Percentiles rank a stretch among this genome's conserved stretches.
Conservation (phyloP, 2,329 filamentous ascomycete species). For the Stenocarpella maydis region DNA sequence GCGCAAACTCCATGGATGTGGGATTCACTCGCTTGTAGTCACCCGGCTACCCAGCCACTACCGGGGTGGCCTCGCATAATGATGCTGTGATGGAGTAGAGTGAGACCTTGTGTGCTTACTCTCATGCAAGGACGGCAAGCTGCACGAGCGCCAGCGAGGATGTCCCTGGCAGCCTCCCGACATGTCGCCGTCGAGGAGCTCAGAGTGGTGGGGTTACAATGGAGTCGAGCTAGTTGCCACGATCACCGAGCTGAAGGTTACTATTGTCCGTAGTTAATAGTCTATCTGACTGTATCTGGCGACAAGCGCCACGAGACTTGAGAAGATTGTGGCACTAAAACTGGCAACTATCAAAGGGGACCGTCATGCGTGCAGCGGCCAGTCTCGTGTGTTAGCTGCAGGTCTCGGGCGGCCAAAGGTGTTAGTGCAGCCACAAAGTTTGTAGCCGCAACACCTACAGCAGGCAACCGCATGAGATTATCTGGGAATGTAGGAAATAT, state of each 20-base stretch:
- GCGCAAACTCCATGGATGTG: not conserved
- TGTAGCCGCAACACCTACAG: not conserved
- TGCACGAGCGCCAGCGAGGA: slow-evolving; percentile 1
- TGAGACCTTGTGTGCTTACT: slow-evolving; percentile 25
- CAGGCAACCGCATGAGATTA: not conserved
- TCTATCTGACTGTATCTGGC: slow-evolving; percentile 1
- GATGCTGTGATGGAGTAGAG: slow-evolving; percentile 12
- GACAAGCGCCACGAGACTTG: slow-evolving; percentile 8
- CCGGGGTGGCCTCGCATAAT: not conserved
- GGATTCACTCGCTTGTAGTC: not conserved
- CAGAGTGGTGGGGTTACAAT: not conserved
- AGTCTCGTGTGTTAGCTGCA: not conserved
- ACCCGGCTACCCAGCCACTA: slow-evolving; percentile 8
- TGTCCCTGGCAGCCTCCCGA: not conserved
- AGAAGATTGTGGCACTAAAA: not conserved
- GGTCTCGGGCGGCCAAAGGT: slow-evolving; percentile 1
- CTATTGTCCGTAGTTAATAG: not conserved
- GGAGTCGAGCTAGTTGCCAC: not conserved
- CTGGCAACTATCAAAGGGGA: not conserved
- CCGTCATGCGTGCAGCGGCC: slow-evolving; percentile 1
- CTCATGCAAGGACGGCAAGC: slow-evolving; percentile 11
- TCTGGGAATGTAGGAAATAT: not conserved
- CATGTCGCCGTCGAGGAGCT: not conserved
- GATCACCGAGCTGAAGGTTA: slow-evolving; percentile 2
- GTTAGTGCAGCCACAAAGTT: not conserved